A percentile compares a stretch with the other conserved stretches of the same genome.
Conservation (phyloP, 73 alveolate genomes). For the Uronychia binucleata region DNA sequence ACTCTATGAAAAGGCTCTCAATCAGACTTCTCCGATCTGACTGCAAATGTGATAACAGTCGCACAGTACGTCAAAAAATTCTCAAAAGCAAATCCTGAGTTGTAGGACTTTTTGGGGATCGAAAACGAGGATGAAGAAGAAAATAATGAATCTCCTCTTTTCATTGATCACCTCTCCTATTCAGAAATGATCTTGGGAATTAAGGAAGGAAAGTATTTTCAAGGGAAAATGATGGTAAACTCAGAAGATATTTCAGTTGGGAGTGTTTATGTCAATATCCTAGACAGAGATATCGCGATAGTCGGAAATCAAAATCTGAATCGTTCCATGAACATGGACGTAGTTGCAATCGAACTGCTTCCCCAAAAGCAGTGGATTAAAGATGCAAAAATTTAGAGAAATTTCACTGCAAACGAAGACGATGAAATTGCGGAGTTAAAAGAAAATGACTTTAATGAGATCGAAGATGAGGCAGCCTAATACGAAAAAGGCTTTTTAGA, state of each 20-base stretch:
- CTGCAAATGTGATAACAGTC: conserved; percentile 2
- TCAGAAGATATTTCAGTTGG: conserved; percentile 80
- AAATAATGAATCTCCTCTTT: conserved; percentile 4
- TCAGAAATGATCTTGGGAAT: conserved; percentile 75
- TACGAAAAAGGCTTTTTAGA: conserved; percentile 46
- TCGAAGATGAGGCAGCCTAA: conserved; percentile 81
- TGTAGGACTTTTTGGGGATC: conserved; percentile 32
- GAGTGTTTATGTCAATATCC: conserved; percentile 67
- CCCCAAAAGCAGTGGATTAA: conserved; percentile 86
- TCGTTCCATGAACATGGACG: conserved; percentile 98
- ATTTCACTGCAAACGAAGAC: conserved; percentile 20
- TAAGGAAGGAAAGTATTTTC: conserved; percentile 84
- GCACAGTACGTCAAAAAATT: conserved; percentile 9
- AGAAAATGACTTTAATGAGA: conserved; percentile 65
- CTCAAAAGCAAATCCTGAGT: conserved; percentile 25
- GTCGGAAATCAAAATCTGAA: conserved; percentile 84
- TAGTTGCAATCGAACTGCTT: conserved; percentile 91
- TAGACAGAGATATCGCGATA: conserved; percentile 85
- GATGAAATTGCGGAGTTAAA: conserved; percentile 13
- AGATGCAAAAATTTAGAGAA: conserved; percentile 18
- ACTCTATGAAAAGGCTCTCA: no score
- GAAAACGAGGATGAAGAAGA: conserved; percentile 27
- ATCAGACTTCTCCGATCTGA: no score
- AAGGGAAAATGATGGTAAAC: conserved; percentile 86
- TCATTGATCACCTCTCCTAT: conserved; percentile 62